Base-by-base conservation (phyloP, 345 rosid genomes). In the Syzygium aromaticum region DNA sequence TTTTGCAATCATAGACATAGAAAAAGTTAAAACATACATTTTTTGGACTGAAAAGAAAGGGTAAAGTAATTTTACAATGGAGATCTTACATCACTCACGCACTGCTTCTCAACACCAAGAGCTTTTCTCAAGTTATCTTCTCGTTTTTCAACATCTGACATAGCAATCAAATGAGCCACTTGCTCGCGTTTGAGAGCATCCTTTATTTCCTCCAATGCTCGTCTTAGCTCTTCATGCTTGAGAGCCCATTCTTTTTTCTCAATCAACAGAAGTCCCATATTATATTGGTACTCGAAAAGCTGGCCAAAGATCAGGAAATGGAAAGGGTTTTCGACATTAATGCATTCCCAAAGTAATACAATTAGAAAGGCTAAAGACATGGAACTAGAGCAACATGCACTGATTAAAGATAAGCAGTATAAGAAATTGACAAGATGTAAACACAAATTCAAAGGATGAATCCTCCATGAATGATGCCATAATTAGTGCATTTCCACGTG, bases 231-330 rank as follows among this genome's bases (percentile, higher is more conserved):
- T 85, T 95, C 99, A 87, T 86, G 90, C 91, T 93, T 93, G 49
- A 94, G 90, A 89, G 87, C 89, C 98, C 99, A 98, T 46, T 96
- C 98, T 90, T 93, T 95, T 89, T 98, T 93, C 94, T 98, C 99
- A 52, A 98, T 92, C 91, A 98, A 91, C 85, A 98, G 96, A 88
- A 98, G 96, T 52, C 99, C 99, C 98, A 98, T 93, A 86, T 93
- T 96, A 90, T 96, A 96, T 85, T 97, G 99, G 89, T 97, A 97
- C 21, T 96, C 98, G 61, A 95, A 98, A 67, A 98, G 97, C 99
- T 98, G 95, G 21, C 87, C 46, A 88, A 52, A 86, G 51, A 87
- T 15, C 56, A 86, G 85, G 30, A 63, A 59, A 83, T 53, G 63
- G 49, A 73, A 73, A 73, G 80, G 46, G 49, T 73, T 73, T 46